phyloP scores from a whole-genome alignment of 2,329 filamentous ascomycete species.

The Pyrenophora tritici-repentis region DNA sequence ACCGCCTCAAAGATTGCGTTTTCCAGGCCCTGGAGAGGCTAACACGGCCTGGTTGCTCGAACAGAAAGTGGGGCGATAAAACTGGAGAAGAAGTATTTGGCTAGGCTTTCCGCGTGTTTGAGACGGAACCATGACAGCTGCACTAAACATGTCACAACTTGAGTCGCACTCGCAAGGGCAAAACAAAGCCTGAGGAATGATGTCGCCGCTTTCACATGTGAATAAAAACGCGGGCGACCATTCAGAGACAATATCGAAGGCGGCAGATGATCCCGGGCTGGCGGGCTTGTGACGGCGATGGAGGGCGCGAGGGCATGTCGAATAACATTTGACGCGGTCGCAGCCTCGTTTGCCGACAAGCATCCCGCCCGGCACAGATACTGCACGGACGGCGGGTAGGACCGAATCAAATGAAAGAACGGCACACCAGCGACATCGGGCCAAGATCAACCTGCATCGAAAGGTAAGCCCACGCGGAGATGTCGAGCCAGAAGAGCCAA shows the following conservation, averaged over 20 bases:
- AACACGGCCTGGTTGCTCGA: constrained; percentile 8
- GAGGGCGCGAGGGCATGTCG: constrained; percentile 26
- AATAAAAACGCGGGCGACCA: constrained; percentile 3
- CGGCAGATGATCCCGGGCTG: constrained; percentile 24
- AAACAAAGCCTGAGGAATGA: constrained; percentile 23
- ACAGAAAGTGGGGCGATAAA: constrained; percentile 28
- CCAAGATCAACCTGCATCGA: constrained; percentile 22
- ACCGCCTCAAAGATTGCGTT: constrained; percentile 32
- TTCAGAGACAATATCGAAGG: too few relatives aligned
- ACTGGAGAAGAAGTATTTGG: constrained; percentile 25
- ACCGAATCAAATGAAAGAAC: constrained; percentile 38
- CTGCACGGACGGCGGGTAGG: constrained; percentile 33
- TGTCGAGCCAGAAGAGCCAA: constrained; percentile 20
- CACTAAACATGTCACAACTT: constrained; percentile 27
- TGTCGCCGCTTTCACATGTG: constrained; percentile 39
- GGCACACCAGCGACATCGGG: constrained; percentile 35
- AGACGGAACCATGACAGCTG: constrained; percentile 24
- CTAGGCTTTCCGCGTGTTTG: constrained; percentile 11
- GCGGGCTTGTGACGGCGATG: constrained; percentile 31
- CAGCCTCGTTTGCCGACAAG: constrained; percentile 36
- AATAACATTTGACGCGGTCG: constrained; percentile 20
- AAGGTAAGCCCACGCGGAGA: constrained; percentile 21
- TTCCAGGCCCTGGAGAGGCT: constrained; percentile 21
- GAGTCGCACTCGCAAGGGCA: constrained; percentile 10
- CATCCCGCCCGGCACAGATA: constrained; percentile 19